These are phyloP conservation scores for Cryptococcus jaspeensis DNA, from an alignment of 1,284 basidiomycete genomes.

Conservation along the genomic window DNA sequence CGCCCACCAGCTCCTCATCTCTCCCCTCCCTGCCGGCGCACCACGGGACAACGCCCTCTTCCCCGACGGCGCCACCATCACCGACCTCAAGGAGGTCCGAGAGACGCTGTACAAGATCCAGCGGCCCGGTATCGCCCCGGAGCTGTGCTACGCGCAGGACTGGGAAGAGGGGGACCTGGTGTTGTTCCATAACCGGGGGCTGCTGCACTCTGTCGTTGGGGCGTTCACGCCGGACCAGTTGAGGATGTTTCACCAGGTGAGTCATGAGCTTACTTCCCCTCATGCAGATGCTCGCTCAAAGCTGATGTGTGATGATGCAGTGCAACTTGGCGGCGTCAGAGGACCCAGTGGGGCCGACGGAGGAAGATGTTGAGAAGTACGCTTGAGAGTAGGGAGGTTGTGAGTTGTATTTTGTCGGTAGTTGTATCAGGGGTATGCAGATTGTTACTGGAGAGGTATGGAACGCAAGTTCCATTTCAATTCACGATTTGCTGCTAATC, in stretches of 20 bases:
- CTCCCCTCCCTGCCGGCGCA: conserved; percentile 62
- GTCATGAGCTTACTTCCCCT: conserved; percentile 3
- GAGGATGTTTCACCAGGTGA: conserved; percentile 67
- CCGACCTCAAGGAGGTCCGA: conserved; percentile 67
- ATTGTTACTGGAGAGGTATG: no score
- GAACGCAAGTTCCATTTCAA: no score
- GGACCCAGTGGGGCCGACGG: conserved; percentile 64
- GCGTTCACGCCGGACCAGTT: conserved; percentile 68
- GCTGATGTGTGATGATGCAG: conserved; percentile 24
- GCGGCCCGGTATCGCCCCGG: conserved; percentile 71
- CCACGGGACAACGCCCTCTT: conserved; percentile 54
- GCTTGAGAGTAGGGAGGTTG: conserved; percentile 50
- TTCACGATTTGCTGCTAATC: no score
- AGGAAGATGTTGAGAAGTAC: conserved; percentile 63
- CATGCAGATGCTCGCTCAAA: background rate
- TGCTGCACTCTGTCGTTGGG: conserved; percentile 74
- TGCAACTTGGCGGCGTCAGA: conserved; percentile 76
- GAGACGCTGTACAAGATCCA: conserved; percentile 74
- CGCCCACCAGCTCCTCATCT: conserved; percentile 59
- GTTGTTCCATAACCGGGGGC: conserved; percentile 71
- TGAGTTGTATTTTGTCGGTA: background rate
- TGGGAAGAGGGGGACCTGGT: conserved; percentile 66
- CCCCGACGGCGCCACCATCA: conserved; percentile 71
- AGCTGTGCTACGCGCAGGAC: conserved; percentile 54
- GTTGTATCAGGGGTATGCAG: no score